Evolutionary conservation across 257 asterid genomes (phyloP), one percentile per base, ranked within the genome.

Genomic region (Solanum ossicruentum): DNA sequence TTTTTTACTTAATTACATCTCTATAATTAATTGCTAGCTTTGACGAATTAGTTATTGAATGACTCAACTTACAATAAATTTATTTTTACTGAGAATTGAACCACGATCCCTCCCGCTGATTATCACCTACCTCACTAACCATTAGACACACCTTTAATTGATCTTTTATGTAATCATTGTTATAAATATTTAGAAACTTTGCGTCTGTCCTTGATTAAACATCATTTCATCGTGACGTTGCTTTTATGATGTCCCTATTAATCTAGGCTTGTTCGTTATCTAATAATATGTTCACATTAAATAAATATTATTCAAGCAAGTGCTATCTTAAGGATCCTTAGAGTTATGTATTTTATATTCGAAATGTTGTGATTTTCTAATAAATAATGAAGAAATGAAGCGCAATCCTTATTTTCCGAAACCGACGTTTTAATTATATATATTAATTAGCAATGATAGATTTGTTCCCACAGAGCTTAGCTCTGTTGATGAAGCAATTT

Each of bases 371-470:
- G 60, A 49, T 49, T 75, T 75, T 23, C 60, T 75, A 51, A 73
- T 73, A 47, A 77, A 51, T 8, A 49, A 51, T 77, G 45, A 49
- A 23, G 23, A 23, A 23, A 49, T 4, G 61, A 15, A 51, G 63
- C 47, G 47, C 63, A 77, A 51, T 51, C 43, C 61, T 39, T 56
- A 56, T 86, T 90, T 82, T 52, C 82, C 81, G 92, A 85, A 87
- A 85, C 45, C 88, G 72, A 65, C 82, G 54, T 87, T 26, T 21
- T 21, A 73, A 41, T 43, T 47, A 39, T 18, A 39, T 39, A 39
- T 70, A 39, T 41, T 36, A 13, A 21, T 47, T 23, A 12, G 70
- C 49, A 79, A 49, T 28, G 69, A 58, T 45, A 72, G 57, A 72
- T 72, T 41, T 41, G 72, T n/a, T 81, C 84, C 70, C 54, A 57